phyloP scores from a whole-genome alignment of 2,329 filamentous ascomycete species.

The Gremmenia infestans region DNA sequence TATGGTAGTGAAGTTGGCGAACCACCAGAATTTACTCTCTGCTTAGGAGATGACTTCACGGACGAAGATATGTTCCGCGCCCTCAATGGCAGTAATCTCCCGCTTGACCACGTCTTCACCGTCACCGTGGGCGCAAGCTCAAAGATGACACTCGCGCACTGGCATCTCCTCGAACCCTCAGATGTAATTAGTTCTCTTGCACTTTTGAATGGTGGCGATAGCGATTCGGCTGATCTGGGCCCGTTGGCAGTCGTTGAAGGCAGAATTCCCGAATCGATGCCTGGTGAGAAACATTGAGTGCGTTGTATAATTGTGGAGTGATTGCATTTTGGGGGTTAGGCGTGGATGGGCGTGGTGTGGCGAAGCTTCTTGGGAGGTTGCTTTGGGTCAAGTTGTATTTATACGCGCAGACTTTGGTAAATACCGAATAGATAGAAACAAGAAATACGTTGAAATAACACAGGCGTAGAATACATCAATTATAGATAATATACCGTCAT shows the following conservation, averaged over 20 bases:
- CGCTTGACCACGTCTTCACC: slow-evolving; percentile 70
- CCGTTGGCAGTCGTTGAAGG: slow-evolving; percentile 27
- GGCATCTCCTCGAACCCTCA: slow-evolving; percentile 81
- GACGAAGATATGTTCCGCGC: slow-evolving; percentile 97
- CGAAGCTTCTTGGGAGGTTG: too few relatives aligned
- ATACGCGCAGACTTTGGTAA: too few relatives aligned
- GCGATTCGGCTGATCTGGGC: slow-evolving; percentile 24
- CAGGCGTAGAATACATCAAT: too few relatives aligned
- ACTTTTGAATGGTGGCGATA: slow-evolving; percentile 38
- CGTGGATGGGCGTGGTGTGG: too few relatives aligned
- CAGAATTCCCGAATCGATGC: slow-evolving; percentile 22
- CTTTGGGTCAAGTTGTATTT: too few relatives aligned
- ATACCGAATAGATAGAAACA: too few relatives aligned
- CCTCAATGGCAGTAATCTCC: slow-evolving; percentile 56
- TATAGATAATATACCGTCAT: too few relatives aligned
- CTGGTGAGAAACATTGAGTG: slow-evolving; percentile 7
- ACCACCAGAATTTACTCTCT: slow-evolving; percentile 79
- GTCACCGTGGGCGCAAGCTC: slow-evolving; percentile 89
- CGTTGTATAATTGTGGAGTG: too few relatives aligned
- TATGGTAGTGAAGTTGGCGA: slow-evolving; percentile 54
- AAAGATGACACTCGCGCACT: slow-evolving; percentile 85
- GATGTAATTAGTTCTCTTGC: slow-evolving; percentile 74
- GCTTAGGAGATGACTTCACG: slow-evolving; percentile 91
- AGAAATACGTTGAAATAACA: too few relatives aligned
- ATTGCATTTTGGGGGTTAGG: too few relatives aligned